phyloP scores from a whole-genome alignment of 208 protist species.

The Trypanosoma congolense region DNA sequence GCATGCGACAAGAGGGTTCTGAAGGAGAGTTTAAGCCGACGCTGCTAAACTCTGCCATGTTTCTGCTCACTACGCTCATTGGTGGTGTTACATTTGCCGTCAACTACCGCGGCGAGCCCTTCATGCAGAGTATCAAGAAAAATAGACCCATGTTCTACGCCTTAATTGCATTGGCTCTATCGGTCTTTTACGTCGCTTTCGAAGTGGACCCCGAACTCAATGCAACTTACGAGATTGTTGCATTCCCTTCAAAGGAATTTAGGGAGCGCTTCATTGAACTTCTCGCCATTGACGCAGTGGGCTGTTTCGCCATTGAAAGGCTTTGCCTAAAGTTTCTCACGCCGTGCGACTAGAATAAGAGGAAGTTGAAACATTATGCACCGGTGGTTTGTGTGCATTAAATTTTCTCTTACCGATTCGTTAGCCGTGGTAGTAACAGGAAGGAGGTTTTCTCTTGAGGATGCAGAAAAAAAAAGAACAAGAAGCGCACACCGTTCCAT shows the following conservation, averaged over 20 bases:
- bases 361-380: too few species aligned
- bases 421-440: too few species aligned
- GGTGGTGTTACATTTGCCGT: constrained; percentile 95
- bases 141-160: constrained; percentile 91
- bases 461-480: too few species aligned
- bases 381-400: too few species aligned
- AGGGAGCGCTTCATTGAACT: constrained; percentile 66
- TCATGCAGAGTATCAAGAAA: constrained; percentile 90
- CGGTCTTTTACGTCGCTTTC: constrained; percentile 78
- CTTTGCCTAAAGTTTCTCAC: constrained; percentile 69
- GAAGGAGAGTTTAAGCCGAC: constrained; percentile 94
- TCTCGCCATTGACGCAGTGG: constrained; percentile 62
- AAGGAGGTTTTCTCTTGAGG: too few species aligned
- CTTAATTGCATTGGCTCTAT: constrained; percentile 59
- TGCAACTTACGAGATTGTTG: constrained; percentile 81
- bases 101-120: constrained; percentile 96
- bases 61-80: constrained; percentile 93
- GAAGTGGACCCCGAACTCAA: constrained; percentile 78
- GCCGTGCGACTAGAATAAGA: constrained; percentile 22
- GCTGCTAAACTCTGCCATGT: constrained; percentile 96
- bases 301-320: constrained; percentile 77
- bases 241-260: constrained; percentile 80
- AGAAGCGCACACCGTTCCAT: too few species aligned
- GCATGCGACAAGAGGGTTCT: constrained; percentile 48
- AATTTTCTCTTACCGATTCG: too few species aligned